Percentiles rank a stretch among this genome's conserved stretches.
Conservation (phyloP, 2,329 filamentous ascomycete genomes). For the Hortaea werneckii region DNA sequence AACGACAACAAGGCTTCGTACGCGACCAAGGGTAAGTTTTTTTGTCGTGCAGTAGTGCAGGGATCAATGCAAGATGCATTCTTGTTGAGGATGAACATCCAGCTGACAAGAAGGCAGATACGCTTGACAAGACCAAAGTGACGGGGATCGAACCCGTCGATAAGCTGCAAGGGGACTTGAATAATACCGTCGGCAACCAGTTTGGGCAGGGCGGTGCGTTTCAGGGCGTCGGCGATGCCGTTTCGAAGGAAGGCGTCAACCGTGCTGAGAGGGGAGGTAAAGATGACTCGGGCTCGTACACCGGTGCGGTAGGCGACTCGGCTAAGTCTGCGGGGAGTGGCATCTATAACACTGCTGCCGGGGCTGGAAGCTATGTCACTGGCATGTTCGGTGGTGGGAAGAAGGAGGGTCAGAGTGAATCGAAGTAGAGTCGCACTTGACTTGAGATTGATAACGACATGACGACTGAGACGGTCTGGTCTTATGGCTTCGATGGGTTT, state of each 20-base stretch:
- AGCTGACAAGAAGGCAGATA: constrained; percentile 36
- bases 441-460: no score
- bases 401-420: constrained; percentile 16
- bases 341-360: constrained; percentile 21
- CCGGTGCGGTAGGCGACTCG: constrained; percentile 18
- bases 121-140: constrained; percentile 59
- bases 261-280: constrained; percentile 54
- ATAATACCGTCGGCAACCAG: constrained; percentile 53
- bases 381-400: constrained; percentile 24
- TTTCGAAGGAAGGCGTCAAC: constrained; percentile 57
- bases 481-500: no score
- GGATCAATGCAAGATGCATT: background rate
- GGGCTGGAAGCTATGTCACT: constrained; percentile 24
- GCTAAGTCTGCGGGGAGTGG: constrained; percentile 18
- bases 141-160: constrained; percentile 58
- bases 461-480: no score
- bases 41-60: background rate
- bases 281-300: constrained; percentile 48
- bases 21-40: constrained; percentile 50
- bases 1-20: constrained; percentile 70
- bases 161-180: constrained; percentile 56
- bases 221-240: constrained; percentile 52
- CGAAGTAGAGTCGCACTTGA: no score
- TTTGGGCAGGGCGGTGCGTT: constrained; percentile 58
- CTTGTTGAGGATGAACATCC: background rate